Evolutionary conservation across 345 rosid genomes (phyloP), one percentile per base, ranked within the genome.

Genomic region (Murraya paniculata): DNA sequence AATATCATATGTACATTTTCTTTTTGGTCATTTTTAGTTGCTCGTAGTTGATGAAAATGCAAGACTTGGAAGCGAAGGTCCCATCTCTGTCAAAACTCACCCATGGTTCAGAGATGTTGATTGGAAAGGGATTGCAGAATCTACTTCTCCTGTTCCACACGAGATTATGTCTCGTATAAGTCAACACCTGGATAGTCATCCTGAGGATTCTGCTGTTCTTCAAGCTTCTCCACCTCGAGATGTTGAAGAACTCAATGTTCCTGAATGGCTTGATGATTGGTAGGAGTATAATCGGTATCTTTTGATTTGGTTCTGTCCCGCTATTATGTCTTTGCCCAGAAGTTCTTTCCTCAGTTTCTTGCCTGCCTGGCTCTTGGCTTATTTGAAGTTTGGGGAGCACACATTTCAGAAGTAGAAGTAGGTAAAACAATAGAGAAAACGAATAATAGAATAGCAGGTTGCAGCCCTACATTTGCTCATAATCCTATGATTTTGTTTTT

Each of bases 261-360:
- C 89, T 5, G 88, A 92, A 75, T 93, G 99, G 99, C 91, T 93
- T 21, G 91, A 89, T 22, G 93, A 89, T 57, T 93, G 99, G 99
- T 93, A 91, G 88, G 73, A 64, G 81, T 78, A 58, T 77, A 64
- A 41, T 61, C 0, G 25, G 33, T 60, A 33, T 31, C 50, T 69
- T 48, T 67, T 60, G 64, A 48, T 68, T 28, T 9, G 41, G 68
- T 45, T 73, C 57, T 57, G 64, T 55, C 11, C 27, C 22, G 38
- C 21, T 64, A 45, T 21, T 16, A 10, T 58, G 2, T 73, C 48
- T 69, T 69, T 35, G 21, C 18, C 22, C 35, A 22, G 69, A 39
- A 64, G 68, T 57, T 31, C 36, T 60, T 36, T 73, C 61, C 73
- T 68, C 57, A 35, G 53, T 28, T n/a, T 66, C 30, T 48, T 22